These are phyloP conservation scores for Isabelozyma heimii DNA, from an alignment of 805 yeast species.

Conservation along the genomic window DNA sequence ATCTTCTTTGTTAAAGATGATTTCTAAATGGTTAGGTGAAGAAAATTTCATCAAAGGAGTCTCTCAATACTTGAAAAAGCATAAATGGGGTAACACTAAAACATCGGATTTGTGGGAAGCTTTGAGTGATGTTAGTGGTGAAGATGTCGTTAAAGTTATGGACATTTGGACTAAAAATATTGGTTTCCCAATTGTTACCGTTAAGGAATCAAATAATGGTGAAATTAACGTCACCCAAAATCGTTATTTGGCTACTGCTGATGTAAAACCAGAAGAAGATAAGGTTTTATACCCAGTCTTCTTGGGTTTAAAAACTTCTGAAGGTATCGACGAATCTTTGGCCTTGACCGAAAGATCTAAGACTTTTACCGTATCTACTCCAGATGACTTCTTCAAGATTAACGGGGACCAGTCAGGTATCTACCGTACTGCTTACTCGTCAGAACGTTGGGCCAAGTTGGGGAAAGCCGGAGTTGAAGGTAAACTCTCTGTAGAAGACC, in stretches of 20 bases:
- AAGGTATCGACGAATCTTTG: slow-evolving; percentile 59
- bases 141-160: slow-evolving; percentile 72
- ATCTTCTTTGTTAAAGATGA: slow-evolving; percentile 75
- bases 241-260: slow-evolving; percentile 75
- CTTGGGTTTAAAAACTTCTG: slow-evolving; percentile 56
- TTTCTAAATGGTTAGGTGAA: slow-evolving; percentile 76
- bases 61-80: slow-evolving; percentile 70
- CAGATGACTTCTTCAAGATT: slow-evolving; percentile 59
- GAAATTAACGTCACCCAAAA: slow-evolving; percentile 61
- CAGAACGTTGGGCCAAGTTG: slow-evolving; percentile 66
- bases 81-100: slow-evolving; percentile 73
- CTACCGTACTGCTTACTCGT: slow-evolving; percentile 68
- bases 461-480: slow-evolving; percentile 59
- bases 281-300: slow-evolving; percentile 67
- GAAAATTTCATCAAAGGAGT: slow-evolving; percentile 77
- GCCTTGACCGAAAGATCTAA: slow-evolving; percentile 47
- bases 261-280: slow-evolving; percentile 74
- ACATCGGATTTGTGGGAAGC: slow-evolving; percentile 79
- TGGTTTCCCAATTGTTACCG: slow-evolving; percentile 74
- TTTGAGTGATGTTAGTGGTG: slow-evolving; percentile 64
- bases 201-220: slow-evolving; percentile 50
- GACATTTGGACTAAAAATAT: slow-evolving; percentile 76
- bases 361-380: slow-evolving; percentile 36
- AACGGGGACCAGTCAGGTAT: slow-evolving; percentile 76
- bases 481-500: slow-evolving; percentile 68